These are phyloP conservation scores for Pouteria glomerata DNA, from an alignment of 148 eudicot species.

Conservation along the genomic window DNA sequence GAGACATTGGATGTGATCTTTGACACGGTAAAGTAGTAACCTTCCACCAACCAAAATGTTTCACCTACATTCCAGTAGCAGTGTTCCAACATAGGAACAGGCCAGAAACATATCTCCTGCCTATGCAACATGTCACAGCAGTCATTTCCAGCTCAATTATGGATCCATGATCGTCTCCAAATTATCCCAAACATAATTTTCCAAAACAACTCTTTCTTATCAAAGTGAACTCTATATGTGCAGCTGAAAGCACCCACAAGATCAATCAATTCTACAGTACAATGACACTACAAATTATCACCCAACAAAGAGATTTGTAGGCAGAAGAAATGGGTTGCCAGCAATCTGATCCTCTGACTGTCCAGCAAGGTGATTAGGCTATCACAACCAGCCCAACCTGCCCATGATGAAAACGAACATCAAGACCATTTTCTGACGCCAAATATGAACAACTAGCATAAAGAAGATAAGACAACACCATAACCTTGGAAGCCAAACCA, in stretches of 20 bases:
- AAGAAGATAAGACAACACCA: constrained; percentile 14
- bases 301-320: constrained; percentile 3
- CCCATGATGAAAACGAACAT: constrained; percentile 27
- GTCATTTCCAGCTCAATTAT: constrained; percentile 34
- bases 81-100: constrained; percentile 27
- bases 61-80: constrained; percentile 20
- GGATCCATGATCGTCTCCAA: constrained; percentile 6
- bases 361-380: constrained; percentile 5
- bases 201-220: constrained; percentile 1
- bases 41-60: constrained; percentile 19
- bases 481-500: constrained; percentile 6
- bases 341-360: constrained; percentile 16
- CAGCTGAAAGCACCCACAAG: constrained; percentile 11
- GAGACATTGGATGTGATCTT: constrained; percentile 43
- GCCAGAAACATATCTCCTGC: constrained; percentile 18
- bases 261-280: background rate
- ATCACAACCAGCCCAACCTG: constrained; percentile 36
- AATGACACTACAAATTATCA: background rate
- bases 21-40: constrained; percentile 8
- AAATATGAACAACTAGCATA: constrained; percentile 1
- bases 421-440: constrained; percentile 17
- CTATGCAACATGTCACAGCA: constrained; percentile 39
- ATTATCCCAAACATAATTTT: constrained; percentile 8
- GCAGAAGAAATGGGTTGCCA: constrained; percentile 13
- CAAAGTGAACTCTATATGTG: background rate